Evolutionary conservation across 2,329 filamentous ascomycete genomes (phyloP).

Genomic region (Ophiostoma sp.): DNA sequence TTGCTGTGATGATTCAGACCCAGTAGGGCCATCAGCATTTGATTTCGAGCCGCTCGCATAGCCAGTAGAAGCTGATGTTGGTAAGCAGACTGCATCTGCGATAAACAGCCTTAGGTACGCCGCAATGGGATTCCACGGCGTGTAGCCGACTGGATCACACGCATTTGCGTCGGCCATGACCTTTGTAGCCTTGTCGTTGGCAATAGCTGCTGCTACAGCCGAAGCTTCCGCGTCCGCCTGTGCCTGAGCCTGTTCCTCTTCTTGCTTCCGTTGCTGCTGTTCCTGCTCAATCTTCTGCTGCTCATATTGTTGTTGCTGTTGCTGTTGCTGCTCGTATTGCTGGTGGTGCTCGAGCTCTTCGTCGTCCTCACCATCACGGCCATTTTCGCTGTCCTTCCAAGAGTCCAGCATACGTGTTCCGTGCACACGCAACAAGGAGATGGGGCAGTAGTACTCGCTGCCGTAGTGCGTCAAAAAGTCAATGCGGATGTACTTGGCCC

Average conservation of each 20-base stretch:
- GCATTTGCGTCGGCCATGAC: not conserved
- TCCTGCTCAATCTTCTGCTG: slow-evolving; percentile 13
- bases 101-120: slow-evolving; percentile 10
- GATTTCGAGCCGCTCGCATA: not conserved
- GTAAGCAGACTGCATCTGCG: not conserved
- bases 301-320: slow-evolving; percentile 29
- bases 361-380: slow-evolving; percentile 63
- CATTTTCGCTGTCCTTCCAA: slow-evolving; percentile 76
- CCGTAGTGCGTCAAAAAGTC: slow-evolving; percentile 94
- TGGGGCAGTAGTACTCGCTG: slow-evolving; percentile 93
- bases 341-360: slow-evolving; percentile 41
- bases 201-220: not conserved
- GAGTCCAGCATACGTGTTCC: slow-evolving; percentile 96
- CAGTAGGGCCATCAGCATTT: not conserved
- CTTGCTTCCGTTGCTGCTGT: slow-evolving; percentile 40
- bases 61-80: not conserved
- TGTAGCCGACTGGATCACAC: not conserved
- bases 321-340: slow-evolving; percentile 34
- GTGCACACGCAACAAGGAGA: slow-evolving; percentile 88
- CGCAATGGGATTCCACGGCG: slow-evolving; percentile 16
- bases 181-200: slow-evolving; percentile 3
- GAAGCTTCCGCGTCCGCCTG: slow-evolving; percentile 11
- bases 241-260: slow-evolving; percentile 33
- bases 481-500: slow-evolving; percentile 87
- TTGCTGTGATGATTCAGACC: not conserved